These are phyloP conservation scores for Pseudogymnoascus pannorum DNA, from an alignment of 2,329 filamentous ascomycete genomes.

Conservation along the genomic window DNA sequence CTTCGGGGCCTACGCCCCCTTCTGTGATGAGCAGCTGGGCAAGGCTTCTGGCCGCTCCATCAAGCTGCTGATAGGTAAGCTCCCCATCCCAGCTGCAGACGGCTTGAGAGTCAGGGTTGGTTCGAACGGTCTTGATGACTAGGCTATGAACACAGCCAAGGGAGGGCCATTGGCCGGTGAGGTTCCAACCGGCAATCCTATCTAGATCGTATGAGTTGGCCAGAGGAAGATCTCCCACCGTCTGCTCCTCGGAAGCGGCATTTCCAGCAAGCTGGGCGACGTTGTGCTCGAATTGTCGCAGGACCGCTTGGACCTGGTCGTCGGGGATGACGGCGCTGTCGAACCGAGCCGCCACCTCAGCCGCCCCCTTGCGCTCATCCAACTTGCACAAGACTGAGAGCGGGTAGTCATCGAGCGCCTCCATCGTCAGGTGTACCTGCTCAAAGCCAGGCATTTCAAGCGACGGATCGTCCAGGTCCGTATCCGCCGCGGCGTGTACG, in stretches of 20 bases:
- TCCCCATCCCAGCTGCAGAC: conserved; percentile 17
- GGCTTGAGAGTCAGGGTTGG: conserved; percentile 8
- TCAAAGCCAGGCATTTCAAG: not conserved
- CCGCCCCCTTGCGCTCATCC: not conserved
- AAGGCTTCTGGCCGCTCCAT: conserved; percentile 11
- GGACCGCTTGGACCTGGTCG: not conserved
- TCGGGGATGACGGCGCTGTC: not conserved
- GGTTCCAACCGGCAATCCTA: not conserved
- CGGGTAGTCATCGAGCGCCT: not conserved
- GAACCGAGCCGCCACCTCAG: not conserved
- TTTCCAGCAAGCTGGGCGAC: not conserved
- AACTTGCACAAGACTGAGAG: not conserved
- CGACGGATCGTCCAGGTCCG: not conserved
- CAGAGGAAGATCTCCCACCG: not conserved
- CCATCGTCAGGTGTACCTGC: not conserved
- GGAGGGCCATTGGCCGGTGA: not conserved
- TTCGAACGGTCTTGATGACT: not conserved
- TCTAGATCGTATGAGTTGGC: not conserved
- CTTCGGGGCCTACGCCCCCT: conserved; percentile 12
- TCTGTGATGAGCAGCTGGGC: conserved; percentile 5
- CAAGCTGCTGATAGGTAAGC: conserved; percentile 17
- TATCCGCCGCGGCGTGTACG: not conserved
- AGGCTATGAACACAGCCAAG: not conserved
- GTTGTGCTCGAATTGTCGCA: not conserved
- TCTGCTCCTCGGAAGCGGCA: not conserved